Base-by-base conservation (phyloP, 257 asterid species). In the Henckelia pumila region DNA sequence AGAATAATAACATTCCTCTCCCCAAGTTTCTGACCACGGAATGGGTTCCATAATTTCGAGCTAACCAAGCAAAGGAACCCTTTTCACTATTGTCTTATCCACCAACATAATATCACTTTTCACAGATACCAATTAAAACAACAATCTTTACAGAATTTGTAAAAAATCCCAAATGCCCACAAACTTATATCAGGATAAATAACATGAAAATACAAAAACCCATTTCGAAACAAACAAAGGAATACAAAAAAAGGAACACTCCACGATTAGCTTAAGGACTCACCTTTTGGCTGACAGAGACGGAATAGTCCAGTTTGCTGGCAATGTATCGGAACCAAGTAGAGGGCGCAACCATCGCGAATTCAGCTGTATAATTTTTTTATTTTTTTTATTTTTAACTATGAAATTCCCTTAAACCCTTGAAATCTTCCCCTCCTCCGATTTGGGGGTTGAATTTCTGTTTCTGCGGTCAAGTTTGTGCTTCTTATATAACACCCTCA, bases 261-360 rank as follows among this genome's bases (percentile, higher is more conserved):
- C 8, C 3, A 24, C 7, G 61, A 33, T 24, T 3, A 11, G 30
- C 22, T 16, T 71, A 56, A 6, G 16, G 22, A 28, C 1, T 68
- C 55, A 88, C 98, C 96, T 75, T 82, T 40, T 69, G 61, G 69
- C 87, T 80, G 67, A 81, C 69, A 59, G 78, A 57, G 53, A 79
- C 56, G 2, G 96, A 79, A 70, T 91, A 91, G 2, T 85, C 88
- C 63, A 78, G 25, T 70, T 84, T 86, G 78, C 60, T 75, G 65
- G 69, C 64, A 8, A 78, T 21, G 72, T 91, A 91, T 29, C 97
- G 96, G 29, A 83, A 53, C 89, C 91, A 73, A 17, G 89, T 88
- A 4, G 81, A 65, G 5, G 77, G n/a, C 66, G 83, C 84, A 69
- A 89, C 94, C 98, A 92, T 92, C 60, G 73, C 74, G 4, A 59